Evolutionary conservation across 768 basidiomycete species (phyloP), one percentile per base, ranked within the genome.

Genomic region (Amanita pseudoporphyria): DNA sequence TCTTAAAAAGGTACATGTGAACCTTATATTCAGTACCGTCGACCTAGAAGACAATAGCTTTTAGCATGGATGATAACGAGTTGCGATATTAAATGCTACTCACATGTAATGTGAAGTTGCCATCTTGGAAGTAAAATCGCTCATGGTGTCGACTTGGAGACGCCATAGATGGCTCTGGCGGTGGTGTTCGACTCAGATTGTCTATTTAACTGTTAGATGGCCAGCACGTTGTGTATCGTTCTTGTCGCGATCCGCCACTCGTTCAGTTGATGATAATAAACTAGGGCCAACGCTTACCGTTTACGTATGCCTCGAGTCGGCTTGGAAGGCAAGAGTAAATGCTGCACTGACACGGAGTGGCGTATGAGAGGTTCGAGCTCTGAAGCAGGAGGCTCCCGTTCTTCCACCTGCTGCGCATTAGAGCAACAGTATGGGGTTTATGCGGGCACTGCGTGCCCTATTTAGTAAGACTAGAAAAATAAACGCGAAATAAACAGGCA

Each of bases 81-180:
- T 14, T 6, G 16, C n/a, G n/a, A n/a, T n/a, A n/a, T n/a, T n/a
- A n/a, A n/a, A 45, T 45, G 7, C 7, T 18, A 45, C 26, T 32
- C 16, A 42, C 48, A 5, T 40, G 26, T 3, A 49, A 14, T 6
- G 10, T 31, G 14, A 42, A 21, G 9, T 28, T 49, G 5, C 48
- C 48, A 16, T 49, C 48, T 5, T 39, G 7, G 18, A 49, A 49
- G 22, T 49, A 49, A 22, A 42, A 49, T 5, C 39, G 30, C 9
- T 42, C 48, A 22, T 49, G 48, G n/a, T n/a, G n/a, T 14, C n/a
- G 45, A n/a, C 9, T n/a, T n/a, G n/a, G 13, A 14, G 22, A 9
- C 18, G 3, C 21, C 22, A n/a, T n/a, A n/a, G n/a, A n/a, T n/a
- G n/a, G 40, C 1, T 1, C n/a, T 18, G 22, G 26, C 12, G 21